Evolutionary conservation across 1,139 yeast species (phyloP).

Genomic region (Geotrichum siamense): DNA sequence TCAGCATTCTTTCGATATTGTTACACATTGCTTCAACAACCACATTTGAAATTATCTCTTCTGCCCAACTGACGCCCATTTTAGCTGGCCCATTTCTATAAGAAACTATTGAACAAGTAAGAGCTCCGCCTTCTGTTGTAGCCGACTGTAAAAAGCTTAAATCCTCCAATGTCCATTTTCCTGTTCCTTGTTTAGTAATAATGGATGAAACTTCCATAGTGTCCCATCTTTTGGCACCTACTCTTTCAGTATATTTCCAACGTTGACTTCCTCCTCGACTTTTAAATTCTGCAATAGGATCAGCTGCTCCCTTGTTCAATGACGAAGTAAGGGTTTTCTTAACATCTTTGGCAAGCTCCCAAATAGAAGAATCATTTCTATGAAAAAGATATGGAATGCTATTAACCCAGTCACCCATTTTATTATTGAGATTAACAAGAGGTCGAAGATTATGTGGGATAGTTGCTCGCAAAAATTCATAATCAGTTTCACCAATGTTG

Average conservation of each 20-base stretch:
- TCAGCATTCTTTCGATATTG: too few relatives aligned
- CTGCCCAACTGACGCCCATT: constrained; percentile 4
- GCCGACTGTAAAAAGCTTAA: constrained; percentile 6
- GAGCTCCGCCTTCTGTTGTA: constrained; percentile 5
- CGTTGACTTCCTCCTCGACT: background rate
- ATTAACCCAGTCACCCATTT: background rate
- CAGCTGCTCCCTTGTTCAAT: background rate
- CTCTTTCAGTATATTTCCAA: background rate
- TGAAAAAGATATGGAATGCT: background rate
- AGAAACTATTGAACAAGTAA: constrained; percentile 9
- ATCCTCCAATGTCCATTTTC: background rate
- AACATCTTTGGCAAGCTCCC: background rate
- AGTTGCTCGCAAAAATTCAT: background rate
- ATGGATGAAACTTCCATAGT: constrained; percentile 11
- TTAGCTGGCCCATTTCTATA: background rate
- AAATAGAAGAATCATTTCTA: background rate
- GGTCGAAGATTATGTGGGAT: constrained; percentile 12
- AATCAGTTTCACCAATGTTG: background rate
- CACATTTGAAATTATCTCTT: constrained; percentile 1
- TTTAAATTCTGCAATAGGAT: background rate
- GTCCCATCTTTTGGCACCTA: background rate
- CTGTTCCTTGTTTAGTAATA: background rate
- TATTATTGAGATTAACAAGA: background rate
- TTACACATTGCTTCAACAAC: constrained; percentile 1
- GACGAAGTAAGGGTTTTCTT: background rate